phyloP scores from a whole-genome alignment of 2,329 filamentous ascomycete genomes.

The Diplodia sapinea region DNA sequence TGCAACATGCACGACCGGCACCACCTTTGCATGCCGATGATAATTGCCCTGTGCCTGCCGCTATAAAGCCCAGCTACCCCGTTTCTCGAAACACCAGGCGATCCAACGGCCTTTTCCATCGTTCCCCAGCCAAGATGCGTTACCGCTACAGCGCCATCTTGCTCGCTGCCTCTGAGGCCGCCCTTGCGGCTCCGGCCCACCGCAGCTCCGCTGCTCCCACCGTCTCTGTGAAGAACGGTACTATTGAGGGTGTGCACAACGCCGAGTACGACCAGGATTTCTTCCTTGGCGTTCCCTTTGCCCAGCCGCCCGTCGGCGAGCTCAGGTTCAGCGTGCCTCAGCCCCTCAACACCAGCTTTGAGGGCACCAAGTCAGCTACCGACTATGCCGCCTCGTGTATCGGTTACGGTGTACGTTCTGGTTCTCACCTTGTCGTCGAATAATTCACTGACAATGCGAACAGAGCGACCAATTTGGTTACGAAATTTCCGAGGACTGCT shows the following conservation, averaged over 20 bases:
- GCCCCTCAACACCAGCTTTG: constrained; percentile 54
- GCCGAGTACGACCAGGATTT: constrained; percentile 53
- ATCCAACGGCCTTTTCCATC: background rate
- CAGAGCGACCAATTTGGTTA: constrained; percentile 34
- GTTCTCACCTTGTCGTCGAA: no score
- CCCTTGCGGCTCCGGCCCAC: constrained; percentile 12
- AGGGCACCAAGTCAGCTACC: constrained; percentile 48
- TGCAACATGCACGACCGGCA: constrained; percentile 8
- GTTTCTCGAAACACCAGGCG: background rate
- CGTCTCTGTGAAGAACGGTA: constrained; percentile 52
- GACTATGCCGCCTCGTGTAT: constrained; percentile 52
- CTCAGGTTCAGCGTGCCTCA: constrained; percentile 61
- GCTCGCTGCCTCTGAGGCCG: constrained; percentile 23
- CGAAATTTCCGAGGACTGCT: constrained; percentile 60
- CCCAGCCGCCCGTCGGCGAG: constrained; percentile 59
- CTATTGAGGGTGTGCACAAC: constrained; percentile 48
- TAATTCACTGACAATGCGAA: background rate
- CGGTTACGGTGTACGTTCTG: constrained; percentile 45
- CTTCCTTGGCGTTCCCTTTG: constrained; percentile 62
- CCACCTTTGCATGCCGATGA: background rate
- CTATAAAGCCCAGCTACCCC: constrained; percentile 12
- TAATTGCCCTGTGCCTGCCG: background rate
- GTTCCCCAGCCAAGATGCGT: constrained; percentile 16
- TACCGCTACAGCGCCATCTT: constrained; percentile 16
- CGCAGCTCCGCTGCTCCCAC: constrained; percentile 37